These are phyloP conservation scores for Rhododendron henanense DNA, from an alignment of 148 eudicot species.

Conservation along the genomic window DNA sequence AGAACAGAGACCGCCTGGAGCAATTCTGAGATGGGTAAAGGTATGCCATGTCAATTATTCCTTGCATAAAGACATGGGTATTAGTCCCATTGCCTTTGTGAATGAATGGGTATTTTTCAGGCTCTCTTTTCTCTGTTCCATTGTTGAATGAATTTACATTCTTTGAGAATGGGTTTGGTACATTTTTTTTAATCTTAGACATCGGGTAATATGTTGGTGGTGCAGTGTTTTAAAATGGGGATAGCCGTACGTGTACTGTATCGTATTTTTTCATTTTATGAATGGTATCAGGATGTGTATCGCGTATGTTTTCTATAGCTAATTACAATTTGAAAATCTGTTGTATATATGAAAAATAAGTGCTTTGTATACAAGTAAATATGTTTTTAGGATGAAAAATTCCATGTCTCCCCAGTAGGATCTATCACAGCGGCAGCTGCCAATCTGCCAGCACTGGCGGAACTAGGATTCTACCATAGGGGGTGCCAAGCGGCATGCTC, in stretches of 20 bases:
- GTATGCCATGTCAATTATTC: background rate
- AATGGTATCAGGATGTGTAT: no score
- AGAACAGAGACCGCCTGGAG: background rate
- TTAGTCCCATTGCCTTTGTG: background rate
- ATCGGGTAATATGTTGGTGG: background rate
- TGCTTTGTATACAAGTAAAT: no score
- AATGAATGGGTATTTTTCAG: background rate
- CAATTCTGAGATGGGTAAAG: constrained; percentile 1
- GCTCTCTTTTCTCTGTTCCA: background rate
- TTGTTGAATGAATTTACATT: background rate
- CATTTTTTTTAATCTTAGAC: background rate
- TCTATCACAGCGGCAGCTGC: background rate
- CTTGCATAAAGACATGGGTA: background rate
- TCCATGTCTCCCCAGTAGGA: no score
- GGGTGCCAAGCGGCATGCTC: background rate
- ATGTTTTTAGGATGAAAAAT: no score
- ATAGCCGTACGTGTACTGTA: background rate
- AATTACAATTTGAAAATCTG: background rate
- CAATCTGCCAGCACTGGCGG: background rate
- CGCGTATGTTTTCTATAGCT: background rate
- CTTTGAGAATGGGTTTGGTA: background rate
- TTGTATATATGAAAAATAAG: background rate
- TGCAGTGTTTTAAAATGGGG: background rate
- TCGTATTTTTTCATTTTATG: background rate
- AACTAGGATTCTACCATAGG: background rate